Evolutionary conservation across 2,329 filamentous ascomycete species (phyloP), one percentile per base, ranked within the genome.

Genomic region (Salinomyces thailandicus): DNA sequence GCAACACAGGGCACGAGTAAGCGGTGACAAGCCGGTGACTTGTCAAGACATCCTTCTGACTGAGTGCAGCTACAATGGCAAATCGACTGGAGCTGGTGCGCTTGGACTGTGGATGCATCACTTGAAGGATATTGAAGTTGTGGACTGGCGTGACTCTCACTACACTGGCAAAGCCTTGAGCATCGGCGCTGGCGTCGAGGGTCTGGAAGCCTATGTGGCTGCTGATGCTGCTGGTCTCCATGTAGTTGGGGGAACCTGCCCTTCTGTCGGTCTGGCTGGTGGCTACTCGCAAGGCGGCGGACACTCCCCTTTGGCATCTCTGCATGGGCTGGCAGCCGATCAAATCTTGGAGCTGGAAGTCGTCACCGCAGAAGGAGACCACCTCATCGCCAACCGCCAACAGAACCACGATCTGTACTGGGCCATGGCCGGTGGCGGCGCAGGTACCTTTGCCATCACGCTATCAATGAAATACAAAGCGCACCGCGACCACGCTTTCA

Each of bases 281-380:
- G 76, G 76, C 1, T 80, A 71, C 46, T 67, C 62, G 3, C 72
- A 76, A 50, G 75, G 74, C 4, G 77, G 73, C 11, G 77, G 77
- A 0, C 73, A 78, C 48, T 68, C 65, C 1, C 60, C 67, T 0
- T 60, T 81, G 1, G 62, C 61, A 19, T 69, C 68, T 2, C 59
- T 52, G n/a, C 72, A 70, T 33, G 77, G 77, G 5, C 61, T 82
- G 0, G 71, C 58, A 9, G 74, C 73, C 0, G 76, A 81, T 44
- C 68, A 80, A 33, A 64, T 69, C 0, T 60, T 81, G 2, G 63
- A 69, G 17, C 53, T 45, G 46, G 50, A 55, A 24, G 42, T 57
- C 1, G 62, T 80, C n/a, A 71, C 67, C 5, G 68, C 64, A 0
- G 50, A 53, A 12, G 73, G 75, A 2, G 39, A 62, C 12, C 48